Conservation (phyloP, 176 grass and related monocot species). For the Musa itinerans region DNA sequence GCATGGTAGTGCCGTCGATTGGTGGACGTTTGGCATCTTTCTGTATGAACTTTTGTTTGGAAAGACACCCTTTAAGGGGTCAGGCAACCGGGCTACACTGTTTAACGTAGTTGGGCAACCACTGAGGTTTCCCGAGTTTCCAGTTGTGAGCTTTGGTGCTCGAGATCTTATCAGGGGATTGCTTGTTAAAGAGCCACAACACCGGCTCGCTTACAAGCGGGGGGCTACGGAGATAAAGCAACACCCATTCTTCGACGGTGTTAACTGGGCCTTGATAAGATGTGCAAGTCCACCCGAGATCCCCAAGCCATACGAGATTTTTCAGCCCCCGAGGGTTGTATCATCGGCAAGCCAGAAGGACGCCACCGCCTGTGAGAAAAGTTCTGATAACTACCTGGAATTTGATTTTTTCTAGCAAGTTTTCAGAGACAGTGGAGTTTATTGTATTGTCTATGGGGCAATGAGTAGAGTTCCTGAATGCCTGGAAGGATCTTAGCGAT, state of each 20-base stretch:
- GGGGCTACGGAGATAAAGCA: conserved; percentile 13
- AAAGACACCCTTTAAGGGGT: conserved; percentile 14
- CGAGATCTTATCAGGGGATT: conserved; percentile 5
- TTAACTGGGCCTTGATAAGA: conserved; percentile 17
- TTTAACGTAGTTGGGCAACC: conserved; percentile 9
- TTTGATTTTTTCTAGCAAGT: conserved; percentile 1
- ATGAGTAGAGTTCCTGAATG: too few species aligned
- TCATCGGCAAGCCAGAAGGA: conserved; percentile 3
- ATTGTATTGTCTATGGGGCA: too few species aligned
- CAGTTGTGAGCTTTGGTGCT: conserved; percentile 1
- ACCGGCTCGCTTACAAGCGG: conserved; percentile 1
- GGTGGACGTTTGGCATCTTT: conserved; percentile 14
- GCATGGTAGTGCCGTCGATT: conserved; percentile 13
- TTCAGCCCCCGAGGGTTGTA: neutral
- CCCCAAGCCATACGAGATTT: neutral
- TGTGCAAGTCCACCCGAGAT: conserved; percentile 8
- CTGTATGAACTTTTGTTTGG: conserved; percentile 15
- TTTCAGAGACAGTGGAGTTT: neutral
- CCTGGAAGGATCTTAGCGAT: neutral
- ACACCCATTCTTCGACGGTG: conserved; percentile 10
- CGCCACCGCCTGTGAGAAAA: neutral
- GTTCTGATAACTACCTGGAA: conserved; percentile 3
- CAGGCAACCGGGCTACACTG: conserved; percentile 9
- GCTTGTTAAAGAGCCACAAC: conserved; percentile 13
- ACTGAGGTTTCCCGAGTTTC: neutral